Base-by-base conservation (phyloP, 139 green algal genomes). In the Chlamydomonas sp. region DNA sequence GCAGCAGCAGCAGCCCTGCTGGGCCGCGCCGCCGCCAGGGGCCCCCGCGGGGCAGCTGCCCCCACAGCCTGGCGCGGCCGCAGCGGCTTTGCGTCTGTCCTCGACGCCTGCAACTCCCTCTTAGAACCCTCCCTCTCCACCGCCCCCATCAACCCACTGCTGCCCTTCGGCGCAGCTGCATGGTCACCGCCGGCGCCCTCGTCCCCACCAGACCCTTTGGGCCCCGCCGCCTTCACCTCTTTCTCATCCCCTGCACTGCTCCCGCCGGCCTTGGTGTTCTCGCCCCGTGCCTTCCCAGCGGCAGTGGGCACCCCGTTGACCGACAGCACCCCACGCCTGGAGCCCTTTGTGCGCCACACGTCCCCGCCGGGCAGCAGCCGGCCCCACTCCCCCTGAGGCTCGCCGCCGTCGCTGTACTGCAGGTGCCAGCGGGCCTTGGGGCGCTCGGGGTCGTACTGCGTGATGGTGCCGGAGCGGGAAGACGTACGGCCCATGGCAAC, bases 351-450 rank as follows among this genome's bases (percentile, higher is more conserved):
- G n/a, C n/a, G 71, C 20, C n/a, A n/a, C 71, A 5, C 7, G 18
- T 58, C 18, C 69, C 17, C 18, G 18, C 12, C 17, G 3, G 12
- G 66, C 68, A 9, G 5, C 68, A 20, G 68, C 68, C 1, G 1
- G 17, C 1, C 9, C 68, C 17, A 5, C 68, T 74, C 9, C 16
- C 31, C 12, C 68, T 49, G 68, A 49, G 31, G 31, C 31, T 49
- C 31, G 31, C 69, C 69, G 69, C 69, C 49, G 10, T 77, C 20
- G 17, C 63, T 60, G 68, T 67, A 86, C 20, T 17, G 12, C 58
- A 86, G 8, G 60, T 49, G 61, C 82, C 82, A 86, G 59, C 16
- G 77, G 82, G 10, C 72, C 61, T 57, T 79, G 71, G 60, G 9
- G 20, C 71, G 82, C 60, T 72, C 20, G 20, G 69, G 60, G 71